Conservation (phyloP, 1,139 yeast species). For the Suhomyces yuchorum region DNA sequence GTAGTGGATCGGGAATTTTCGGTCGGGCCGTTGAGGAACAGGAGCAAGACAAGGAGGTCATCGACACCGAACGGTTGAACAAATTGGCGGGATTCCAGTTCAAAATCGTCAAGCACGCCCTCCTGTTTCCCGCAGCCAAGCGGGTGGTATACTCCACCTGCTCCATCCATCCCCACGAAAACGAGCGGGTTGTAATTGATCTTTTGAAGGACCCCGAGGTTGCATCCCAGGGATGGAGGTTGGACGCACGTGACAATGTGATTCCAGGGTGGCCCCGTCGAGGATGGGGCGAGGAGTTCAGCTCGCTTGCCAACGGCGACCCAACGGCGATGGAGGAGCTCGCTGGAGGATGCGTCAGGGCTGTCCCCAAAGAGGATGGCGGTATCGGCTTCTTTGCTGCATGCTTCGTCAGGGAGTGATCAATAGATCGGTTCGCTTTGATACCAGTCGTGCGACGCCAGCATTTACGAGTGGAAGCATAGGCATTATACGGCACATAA, state of each 20-base stretch:
- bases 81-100: conserved; percentile 85
- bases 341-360: conserved; percentile 87
- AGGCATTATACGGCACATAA: background rate
- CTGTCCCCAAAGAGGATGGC: conserved; percentile 84
- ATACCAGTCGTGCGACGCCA: background rate
- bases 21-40: conserved; percentile 72
- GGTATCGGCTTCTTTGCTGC: conserved; percentile 98
- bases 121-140: conserved; percentile 72
- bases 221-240: conserved; percentile 68
- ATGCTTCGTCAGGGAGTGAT: conserved; percentile 48
- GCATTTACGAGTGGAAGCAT: background rate
- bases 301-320: conserved; percentile 46
- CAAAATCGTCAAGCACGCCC: conserved; percentile 84
- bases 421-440: background rate
- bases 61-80: conserved; percentile 60
- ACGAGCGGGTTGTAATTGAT: conserved; percentile 85
- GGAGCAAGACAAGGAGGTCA: conserved; percentile 45
- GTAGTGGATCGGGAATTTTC: conserved; percentile 97
- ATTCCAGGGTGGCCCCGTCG: conserved; percentile 85
- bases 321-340: conserved; percentile 47
- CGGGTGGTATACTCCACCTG: conserved; percentile 95
- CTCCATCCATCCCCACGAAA: conserved; percentile 90
- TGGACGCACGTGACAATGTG: conserved; percentile 63
- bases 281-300: conserved; percentile 71
- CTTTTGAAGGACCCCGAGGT: conserved; percentile 66